Evolutionary conservation across 1,139 yeast species (phyloP).

Genomic region (Lodderomyces theae): DNA sequence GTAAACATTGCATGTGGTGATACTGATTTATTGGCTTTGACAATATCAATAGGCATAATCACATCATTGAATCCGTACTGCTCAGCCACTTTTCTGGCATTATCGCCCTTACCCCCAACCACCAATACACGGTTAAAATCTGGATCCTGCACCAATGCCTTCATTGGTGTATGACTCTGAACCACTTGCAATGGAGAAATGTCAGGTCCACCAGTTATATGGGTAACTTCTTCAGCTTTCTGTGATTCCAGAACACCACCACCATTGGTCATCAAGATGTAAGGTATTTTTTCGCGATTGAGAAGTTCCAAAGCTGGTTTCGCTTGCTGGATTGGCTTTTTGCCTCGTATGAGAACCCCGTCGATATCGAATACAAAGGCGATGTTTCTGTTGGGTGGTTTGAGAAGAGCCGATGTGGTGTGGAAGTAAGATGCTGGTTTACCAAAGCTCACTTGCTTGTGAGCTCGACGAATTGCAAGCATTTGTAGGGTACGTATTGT

Average conservation of each 20-base stretch:
- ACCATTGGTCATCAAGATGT: constrained; percentile 84
- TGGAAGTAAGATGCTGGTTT: not conserved
- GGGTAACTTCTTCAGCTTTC: constrained; percentile 57
- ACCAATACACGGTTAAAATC: constrained; percentile 65
- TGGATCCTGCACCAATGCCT: constrained; percentile 45
- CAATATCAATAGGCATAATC: constrained; percentile 71
- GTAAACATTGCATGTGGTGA: constrained; percentile 72
- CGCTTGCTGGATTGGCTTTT: constrained; percentile 67
- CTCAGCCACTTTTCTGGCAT: constrained; percentile 67
- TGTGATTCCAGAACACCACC: constrained; percentile 77
- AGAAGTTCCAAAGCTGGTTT: constrained; percentile 59
- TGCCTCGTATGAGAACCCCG: constrained; percentile 87
- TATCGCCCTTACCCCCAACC: constrained; percentile 79
- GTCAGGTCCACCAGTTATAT: constrained; percentile 36
- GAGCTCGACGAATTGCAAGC: not conserved
- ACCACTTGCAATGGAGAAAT: constrained; percentile 67
- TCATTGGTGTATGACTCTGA: constrained; percentile 91
- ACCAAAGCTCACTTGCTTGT: not conserved
- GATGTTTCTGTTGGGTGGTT: constrained; percentile 10
- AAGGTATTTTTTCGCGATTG: constrained; percentile 63
- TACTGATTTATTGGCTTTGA: constrained; percentile 53
- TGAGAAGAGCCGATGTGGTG: not conserved
- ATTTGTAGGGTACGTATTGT: no score
- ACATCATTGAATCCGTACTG: constrained; percentile 81
- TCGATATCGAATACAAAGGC: constrained; percentile 57